Base-by-base conservation (phyloP, 2,329 filamentous ascomycete species). In the Blumeriella jaapii region DNA sequence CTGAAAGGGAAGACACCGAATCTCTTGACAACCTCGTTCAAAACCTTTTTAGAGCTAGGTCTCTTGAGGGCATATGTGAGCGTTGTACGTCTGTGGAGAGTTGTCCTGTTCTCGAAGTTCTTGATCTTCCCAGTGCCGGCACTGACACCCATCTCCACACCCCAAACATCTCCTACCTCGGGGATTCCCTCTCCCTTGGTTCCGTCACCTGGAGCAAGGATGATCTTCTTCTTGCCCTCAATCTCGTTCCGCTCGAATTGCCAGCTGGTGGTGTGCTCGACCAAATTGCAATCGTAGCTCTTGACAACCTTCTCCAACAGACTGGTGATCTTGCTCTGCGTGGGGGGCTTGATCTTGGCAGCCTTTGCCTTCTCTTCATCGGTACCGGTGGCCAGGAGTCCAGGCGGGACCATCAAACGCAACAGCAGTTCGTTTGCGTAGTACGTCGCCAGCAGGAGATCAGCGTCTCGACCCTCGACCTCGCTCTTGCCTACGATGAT, bases 231-330 rank as follows among this genome's bases (percentile, higher is more conserved):
- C 69, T 81, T 78, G 36, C 83, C 82, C 68, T 98, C 91, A 47
- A 98, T 96, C 63, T 98, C 91, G 63, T 96, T 94, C 60, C 83
- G 82, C 57, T 85, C 86, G 59, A 98, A 96, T 42, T 85, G 65
- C 87, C 91, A 98, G 56, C 84, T 93, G 27, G 91, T 98, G 45
- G 91, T 98, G 71, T 87, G 93, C 73, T 98, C 91, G 38, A 98
- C 85, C 16, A 96, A 66, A 60, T 79, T 93, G 70, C 82, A 87
- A 43, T 84, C 87, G 62, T 93, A 98, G 51, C 74, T 71, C 67
- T 93, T 86, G 57, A 78, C 82, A 29, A 96, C 74, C 71, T 91
- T 95, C 64, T 95, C 86, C 32, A 98, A 67, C 45, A 96, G 67
- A 52, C 72, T 69, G 46, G 82, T 91, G 55, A 98, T 96, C 64